Base-by-base conservation (phyloP, 306 rosid genomes). In the Rubus parviflorus region DNA sequence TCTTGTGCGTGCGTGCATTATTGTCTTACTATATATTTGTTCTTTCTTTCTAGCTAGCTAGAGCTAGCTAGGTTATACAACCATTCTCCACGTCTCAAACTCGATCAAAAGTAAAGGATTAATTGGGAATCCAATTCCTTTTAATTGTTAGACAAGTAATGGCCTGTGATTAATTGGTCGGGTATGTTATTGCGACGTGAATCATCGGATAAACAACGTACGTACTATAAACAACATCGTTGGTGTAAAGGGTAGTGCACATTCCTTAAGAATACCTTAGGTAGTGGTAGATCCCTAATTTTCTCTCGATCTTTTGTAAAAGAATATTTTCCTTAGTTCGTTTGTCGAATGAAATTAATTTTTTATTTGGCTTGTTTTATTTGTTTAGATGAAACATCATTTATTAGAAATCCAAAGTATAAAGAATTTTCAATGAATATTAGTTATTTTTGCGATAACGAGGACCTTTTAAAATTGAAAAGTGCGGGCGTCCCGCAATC, bases 71-170 rank as follows among this genome's bases (percentile, higher is more conserved):
- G 16, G 64, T 57, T 22, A 57, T 62, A 35, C 68, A 35, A 62
- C 45, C 22, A 62, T 30, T 62, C 45, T 62, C 45, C 68, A 62
- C 68, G 45, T 62, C 45, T 62, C 68, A 62, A 6, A 14, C 15
- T 14, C 14, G 16, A 43, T 62, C 68, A 35, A 62, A 62, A 62
- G 22, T 35, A 16, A 20, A 6, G 45, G 22, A 62, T 30, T 30
- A 30, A 30, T 30, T 30, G 67, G 67, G 67, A 25, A 61, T 61
- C 66, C 66, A 14, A 30, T 61, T 61, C 66, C 66, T 61, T 61
- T 5, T 14, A 14, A 61, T 13, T 30, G 68, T 35, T 14, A 35
- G 68, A 16, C 42, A 38, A 19, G 6, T 37, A 64, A 38, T 64
- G 69, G 23, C 69, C 7, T 64, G 17, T 64, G 69, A 64, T 64